Evolutionary conservation across 108 stramenopile species (phyloP).

Genomic region (Poteriospumella lacustris): DNA sequence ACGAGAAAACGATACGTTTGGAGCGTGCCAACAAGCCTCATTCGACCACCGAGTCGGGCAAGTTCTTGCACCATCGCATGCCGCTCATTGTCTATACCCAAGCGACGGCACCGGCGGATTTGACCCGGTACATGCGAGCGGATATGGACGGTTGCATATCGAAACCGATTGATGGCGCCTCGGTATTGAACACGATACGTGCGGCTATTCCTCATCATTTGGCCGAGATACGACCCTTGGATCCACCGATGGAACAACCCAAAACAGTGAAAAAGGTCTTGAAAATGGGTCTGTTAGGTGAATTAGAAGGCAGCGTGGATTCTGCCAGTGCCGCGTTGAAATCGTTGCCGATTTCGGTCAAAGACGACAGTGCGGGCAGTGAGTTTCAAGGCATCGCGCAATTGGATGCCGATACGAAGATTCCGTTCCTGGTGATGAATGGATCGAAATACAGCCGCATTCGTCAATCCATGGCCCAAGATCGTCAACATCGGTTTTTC

Average conservation of each 20-base stretch:
- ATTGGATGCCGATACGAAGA: slow-evolving; percentile 25
- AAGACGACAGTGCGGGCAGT: neutral
- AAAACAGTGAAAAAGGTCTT: neutral
- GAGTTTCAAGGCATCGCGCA: neutral
- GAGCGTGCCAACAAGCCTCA: too few relatives aligned
- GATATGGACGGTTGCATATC: slow-evolving; percentile 63
- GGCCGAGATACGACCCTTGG: neutral
- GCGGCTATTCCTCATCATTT: slow-evolving; percentile 55
- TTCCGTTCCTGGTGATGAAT: slow-evolving; percentile 22
- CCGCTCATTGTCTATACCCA: slow-evolving; percentile 51
- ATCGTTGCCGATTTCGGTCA: neutral
- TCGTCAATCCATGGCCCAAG: neutral
- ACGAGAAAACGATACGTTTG: slow-evolving; percentile 12
- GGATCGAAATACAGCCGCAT: neutral
- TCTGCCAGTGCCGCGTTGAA: slow-evolving; percentile 2
- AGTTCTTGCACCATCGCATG: slow-evolving; percentile 18
- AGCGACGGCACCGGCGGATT: slow-evolving; percentile 49
- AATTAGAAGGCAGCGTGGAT: slow-evolving; percentile 11
- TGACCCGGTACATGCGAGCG: slow-evolving; percentile 54
- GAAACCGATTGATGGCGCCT: slow-evolving; percentile 40
- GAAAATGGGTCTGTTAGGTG: neutral
- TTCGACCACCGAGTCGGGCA: neutral
- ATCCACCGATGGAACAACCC: neutral
- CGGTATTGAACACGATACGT: slow-evolving; percentile 53
- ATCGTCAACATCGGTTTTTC: slow-evolving; percentile 25